phyloP scores from a whole-genome alignment of 2,329 filamentous ascomycete species.

The Cladosporium sp. region DNA sequence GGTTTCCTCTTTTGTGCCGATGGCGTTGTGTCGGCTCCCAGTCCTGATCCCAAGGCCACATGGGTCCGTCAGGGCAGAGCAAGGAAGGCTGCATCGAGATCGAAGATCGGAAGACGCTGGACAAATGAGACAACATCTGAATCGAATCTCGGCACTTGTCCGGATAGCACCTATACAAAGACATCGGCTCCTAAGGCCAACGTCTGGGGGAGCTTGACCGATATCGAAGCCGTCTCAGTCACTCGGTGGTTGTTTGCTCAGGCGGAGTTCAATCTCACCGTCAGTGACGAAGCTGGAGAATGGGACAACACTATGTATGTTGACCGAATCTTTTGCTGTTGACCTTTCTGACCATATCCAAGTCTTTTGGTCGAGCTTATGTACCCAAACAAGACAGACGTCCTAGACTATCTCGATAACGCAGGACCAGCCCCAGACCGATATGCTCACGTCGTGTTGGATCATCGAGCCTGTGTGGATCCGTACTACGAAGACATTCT shows the following conservation, averaged over 20 bases:
- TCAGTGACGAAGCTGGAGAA: slow-evolving; percentile 17
- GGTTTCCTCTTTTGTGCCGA: not conserved
- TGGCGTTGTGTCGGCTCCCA: not conserved
- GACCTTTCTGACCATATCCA: not conserved
- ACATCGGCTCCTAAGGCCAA: not conserved
- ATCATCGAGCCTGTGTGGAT: slow-evolving; percentile 36
- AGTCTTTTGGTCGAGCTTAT: slow-evolving; percentile 35
- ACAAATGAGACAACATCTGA: not conserved
- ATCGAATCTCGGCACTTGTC: not conserved
- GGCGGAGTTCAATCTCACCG: slow-evolving; percentile 24
- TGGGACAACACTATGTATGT: slow-evolving; percentile 24
- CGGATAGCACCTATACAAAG: not conserved
- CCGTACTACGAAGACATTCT: slow-evolving; percentile 42
- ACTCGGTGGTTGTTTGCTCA: not conserved
- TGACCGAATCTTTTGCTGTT: not conserved
- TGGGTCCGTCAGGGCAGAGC: not conserved
- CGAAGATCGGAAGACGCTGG: not conserved
- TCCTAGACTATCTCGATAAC: slow-evolving; percentile 42
- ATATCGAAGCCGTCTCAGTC: not conserved
- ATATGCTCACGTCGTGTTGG: slow-evolving; percentile 45
- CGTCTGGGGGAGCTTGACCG: not conserved
- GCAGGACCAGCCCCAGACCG: slow-evolving; percentile 34
- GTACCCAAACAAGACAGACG: slow-evolving; percentile 49
- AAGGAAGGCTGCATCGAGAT: not conserved
- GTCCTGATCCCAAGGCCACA: not conserved